Conservation (phyloP, 768 basidiomycete species). For the Daedaleopsis nitida region DNA sequence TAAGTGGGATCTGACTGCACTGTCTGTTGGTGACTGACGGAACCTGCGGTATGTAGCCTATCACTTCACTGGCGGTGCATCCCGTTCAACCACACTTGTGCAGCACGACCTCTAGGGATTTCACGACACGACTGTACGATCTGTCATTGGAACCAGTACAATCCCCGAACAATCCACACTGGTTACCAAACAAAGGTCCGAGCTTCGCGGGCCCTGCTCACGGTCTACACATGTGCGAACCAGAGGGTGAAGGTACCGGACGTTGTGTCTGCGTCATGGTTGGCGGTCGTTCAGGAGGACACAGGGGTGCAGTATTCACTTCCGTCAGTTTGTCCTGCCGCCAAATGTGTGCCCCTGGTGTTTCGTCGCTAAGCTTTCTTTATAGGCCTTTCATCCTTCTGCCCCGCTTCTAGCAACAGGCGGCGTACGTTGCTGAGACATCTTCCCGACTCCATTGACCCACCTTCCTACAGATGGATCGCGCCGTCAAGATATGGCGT, state of each 20-base stretch:
- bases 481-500: constrained; percentile 76
- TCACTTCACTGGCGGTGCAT: constrained; percentile 71
- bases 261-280: constrained; percentile 66
- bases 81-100: constrained; percentile 58
- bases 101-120: constrained; percentile 74
- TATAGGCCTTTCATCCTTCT: constrained; percentile 67
- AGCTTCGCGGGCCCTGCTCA: constrained; percentile 70
- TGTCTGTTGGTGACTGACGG: neutral
- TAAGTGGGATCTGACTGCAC: constrained; percentile 37
- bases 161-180: constrained; percentile 53
- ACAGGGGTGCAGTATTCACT: constrained; percentile 65
- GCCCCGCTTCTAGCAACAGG: constrained; percentile 74
- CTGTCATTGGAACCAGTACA: constrained; percentile 41
- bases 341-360: neutral
- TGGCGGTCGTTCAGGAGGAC: constrained; percentile 75
- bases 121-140: constrained; percentile 71
- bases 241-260: constrained; percentile 59
- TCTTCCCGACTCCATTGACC: no score
- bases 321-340: constrained; percentile 45
- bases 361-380: neutral
- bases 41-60: constrained; percentile 39
- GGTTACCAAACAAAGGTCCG: constrained; percentile 52
- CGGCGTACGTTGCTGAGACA: constrained; percentile 51
- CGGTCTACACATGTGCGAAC: constrained; percentile 60
- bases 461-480: constrained; percentile 55